Evolutionary conservation across 1,139 yeast genomes (phyloP), one percentile per base, ranked within the genome.

Genomic region (Debaryomyces sp.): DNA sequence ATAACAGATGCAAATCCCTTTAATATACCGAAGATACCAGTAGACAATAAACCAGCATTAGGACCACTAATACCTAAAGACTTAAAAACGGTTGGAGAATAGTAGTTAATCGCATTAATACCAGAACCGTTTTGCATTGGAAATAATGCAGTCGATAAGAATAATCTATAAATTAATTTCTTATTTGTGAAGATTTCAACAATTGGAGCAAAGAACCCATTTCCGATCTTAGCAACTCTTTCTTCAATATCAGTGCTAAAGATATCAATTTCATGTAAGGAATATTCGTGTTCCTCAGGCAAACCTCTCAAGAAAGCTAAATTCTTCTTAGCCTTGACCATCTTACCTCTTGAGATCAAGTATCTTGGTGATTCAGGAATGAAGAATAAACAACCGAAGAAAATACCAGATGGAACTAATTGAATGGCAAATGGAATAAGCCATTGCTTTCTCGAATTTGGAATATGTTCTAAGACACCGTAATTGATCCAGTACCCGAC

Each of bases 11-110:
- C 68, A 5, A 68, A 58, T 7, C 77, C 75, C 54, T 81, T 80
- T 37, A 78, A 66, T 27, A 81, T 66, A 34, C 87, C 84, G 61
- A 82, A 82, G 42, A 82, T 72, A 50, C 87, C 87, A 5, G 87
- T 83, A 12, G 85, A 77, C 41, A 80, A 68, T 42, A 82, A 68
- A 1, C 82, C 74, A 2, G 84, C 74, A 44, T 63, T 62, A 4
- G 66, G 49, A 1, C 71, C 70, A 41, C 48, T 56, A 2, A 68
- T 60, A 9, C 74, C 74, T 35, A 69, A 58, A 3, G 71, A 65
- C 47, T 64, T 61, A 52, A 70, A 65, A 38, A 70, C 65, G 0
- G 70, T 59, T 2, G 70, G 70, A 6, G 73, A 67, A 48, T 69
- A 69, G 47, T 69, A 68, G 5, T 67, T 66, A 38, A 69, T 61